Percentiles rank a stretch among this genome's conserved stretches.
phyloP scores from a whole-genome alignment of 2,329 filamentous ascomycete genomes.

The Pyricularia sp. region DNA sequence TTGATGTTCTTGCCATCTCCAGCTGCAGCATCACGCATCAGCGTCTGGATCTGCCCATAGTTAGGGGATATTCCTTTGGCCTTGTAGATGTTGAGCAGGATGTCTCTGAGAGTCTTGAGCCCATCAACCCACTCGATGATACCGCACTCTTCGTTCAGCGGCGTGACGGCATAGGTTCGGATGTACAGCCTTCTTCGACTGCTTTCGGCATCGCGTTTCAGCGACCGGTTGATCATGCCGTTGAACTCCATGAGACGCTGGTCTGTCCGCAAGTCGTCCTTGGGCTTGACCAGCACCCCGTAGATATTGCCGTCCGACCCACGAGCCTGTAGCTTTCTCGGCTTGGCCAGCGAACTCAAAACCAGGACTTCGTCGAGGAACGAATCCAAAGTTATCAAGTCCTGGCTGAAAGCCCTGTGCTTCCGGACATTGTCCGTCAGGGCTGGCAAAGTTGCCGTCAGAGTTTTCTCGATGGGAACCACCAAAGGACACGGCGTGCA shows the following conservation, averaged over 20 bases:
- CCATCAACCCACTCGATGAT: slow-evolving; percentile 98
- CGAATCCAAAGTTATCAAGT: slow-evolving; percentile 70
- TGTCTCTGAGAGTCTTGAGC: slow-evolving; percentile 86
- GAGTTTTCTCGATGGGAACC: slow-evolving; percentile 76
- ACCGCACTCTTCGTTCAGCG: slow-evolving; percentile 93
- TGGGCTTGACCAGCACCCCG: slow-evolving; percentile 90
- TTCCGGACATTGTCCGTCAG: slow-evolving; percentile 62
- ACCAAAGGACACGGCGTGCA: slow-evolving; percentile 76
- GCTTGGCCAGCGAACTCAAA: slow-evolving; percentile 83
- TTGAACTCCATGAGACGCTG: slow-evolving; percentile 99
- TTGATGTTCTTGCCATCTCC: slow-evolving; percentile 46
- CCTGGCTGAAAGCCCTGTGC: slow-evolving; percentile 80
- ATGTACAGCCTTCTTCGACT: slow-evolving; percentile 89
- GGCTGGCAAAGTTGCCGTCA: slow-evolving; percentile 73
- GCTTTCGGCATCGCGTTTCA: slow-evolving; percentile 86
- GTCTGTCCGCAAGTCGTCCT: slow-evolving; percentile 94
- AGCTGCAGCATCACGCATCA: slow-evolving; percentile 54
- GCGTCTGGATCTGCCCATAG: slow-evolving; percentile 55
- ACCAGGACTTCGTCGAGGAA: slow-evolving; percentile 87
- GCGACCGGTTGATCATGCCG: slow-evolving; percentile 87
- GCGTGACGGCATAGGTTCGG: slow-evolving; percentile 93
- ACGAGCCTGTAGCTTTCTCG: slow-evolving; percentile 77
- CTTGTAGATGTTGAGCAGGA: slow-evolving; percentile 70
- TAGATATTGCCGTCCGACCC: slow-evolving; percentile 86
- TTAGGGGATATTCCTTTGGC: slow-evolving; percentile 62